These are phyloP conservation scores for Fusarium veterinarium DNA, from an alignment of 2,329 filamentous ascomycete genomes.

Conservation along the genomic window DNA sequence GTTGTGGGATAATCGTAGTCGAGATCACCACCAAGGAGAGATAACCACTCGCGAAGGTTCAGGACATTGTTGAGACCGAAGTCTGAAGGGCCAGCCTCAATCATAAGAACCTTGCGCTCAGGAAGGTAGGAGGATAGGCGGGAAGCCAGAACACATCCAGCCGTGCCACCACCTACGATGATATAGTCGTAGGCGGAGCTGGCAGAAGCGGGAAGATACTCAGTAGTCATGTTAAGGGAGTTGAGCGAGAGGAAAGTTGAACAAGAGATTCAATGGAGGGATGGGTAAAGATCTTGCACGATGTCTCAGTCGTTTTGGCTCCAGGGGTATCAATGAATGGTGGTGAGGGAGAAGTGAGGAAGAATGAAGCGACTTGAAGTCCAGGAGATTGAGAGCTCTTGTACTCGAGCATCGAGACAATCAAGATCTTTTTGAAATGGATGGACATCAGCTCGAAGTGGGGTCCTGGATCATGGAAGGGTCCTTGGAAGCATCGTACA, in stretches of 20 bases:
- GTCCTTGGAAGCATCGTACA: constrained; percentile 9
- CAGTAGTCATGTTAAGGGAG: constrained; percentile 70
- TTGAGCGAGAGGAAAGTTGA: neutral
- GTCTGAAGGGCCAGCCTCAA: constrained; percentile 91
- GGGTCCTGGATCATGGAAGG: constrained; percentile 19
- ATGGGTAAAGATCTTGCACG: neutral
- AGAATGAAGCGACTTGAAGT: neutral
- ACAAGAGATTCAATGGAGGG: neutral
- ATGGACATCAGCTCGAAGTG: constrained; percentile 17
- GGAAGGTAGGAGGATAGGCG: constrained; percentile 86
- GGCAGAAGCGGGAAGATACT: constrained; percentile 71
- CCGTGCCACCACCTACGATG: constrained; percentile 86
- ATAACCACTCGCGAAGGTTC: constrained; percentile 88
- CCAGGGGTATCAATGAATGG: neutral
- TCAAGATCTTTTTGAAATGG: constrained; percentile 34
- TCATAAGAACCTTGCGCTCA: constrained; percentile 81
- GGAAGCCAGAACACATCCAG: constrained; percentile 85
- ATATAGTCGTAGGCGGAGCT: constrained; percentile 83
- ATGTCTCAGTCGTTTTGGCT: neutral
- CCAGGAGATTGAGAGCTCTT: constrained; percentile 17
- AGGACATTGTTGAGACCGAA: constrained; percentile 89
- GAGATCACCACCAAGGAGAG: constrained; percentile 84
- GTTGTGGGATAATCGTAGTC: constrained; percentile 93
- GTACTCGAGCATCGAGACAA: constrained; percentile 24
- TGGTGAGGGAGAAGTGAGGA: neutral